Conservation (phyloP, 208 protist genomes). For the Trichomonas gallinae region DNA sequence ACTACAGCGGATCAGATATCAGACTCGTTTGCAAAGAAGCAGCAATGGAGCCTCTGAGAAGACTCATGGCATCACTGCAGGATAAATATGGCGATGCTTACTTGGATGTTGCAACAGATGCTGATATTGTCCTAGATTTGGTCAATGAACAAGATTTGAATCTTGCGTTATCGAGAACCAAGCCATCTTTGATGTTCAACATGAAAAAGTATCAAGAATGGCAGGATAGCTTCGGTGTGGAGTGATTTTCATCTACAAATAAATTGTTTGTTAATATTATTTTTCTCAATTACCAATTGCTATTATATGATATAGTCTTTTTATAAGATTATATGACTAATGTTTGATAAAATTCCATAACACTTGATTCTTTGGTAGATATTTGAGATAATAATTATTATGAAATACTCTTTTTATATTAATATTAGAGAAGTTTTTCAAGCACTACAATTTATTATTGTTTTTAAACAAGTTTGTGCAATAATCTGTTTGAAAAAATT, state of each 20-base stretch:
- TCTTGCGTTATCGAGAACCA: not conserved
- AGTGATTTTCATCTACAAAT: not conserved
- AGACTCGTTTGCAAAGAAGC: conserved; percentile 37
- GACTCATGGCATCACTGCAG: not conserved
- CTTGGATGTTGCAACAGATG: not conserved
- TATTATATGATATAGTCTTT: too few relatives aligned
- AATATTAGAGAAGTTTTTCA: too few relatives aligned
- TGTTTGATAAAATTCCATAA: too few relatives aligned
- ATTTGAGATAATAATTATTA: too few relatives aligned
- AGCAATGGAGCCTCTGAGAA: conserved; percentile 33
- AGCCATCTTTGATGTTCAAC: not conserved
- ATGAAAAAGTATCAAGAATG: not conserved
- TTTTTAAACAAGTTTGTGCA: too few relatives aligned
- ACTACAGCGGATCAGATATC: conserved; percentile 34
- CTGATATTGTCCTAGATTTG: not conserved
- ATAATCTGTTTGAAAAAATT: too few relatives aligned
- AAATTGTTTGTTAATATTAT: not conserved
- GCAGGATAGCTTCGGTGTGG: not conserved
- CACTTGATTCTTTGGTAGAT: too few relatives aligned
- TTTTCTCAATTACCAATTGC: too few relatives aligned
- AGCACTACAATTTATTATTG: too few relatives aligned
- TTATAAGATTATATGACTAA: too few relatives aligned
- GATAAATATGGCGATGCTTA: not conserved
- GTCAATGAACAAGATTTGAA: not conserved
- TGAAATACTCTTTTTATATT: too few relatives aligned